A percentile compares a stretch with the other conserved stretches of the same genome.
Conservation (phyloP, 2,329 filamentous ascomycete genomes). For the Talaromyces rugulosus region DNA sequence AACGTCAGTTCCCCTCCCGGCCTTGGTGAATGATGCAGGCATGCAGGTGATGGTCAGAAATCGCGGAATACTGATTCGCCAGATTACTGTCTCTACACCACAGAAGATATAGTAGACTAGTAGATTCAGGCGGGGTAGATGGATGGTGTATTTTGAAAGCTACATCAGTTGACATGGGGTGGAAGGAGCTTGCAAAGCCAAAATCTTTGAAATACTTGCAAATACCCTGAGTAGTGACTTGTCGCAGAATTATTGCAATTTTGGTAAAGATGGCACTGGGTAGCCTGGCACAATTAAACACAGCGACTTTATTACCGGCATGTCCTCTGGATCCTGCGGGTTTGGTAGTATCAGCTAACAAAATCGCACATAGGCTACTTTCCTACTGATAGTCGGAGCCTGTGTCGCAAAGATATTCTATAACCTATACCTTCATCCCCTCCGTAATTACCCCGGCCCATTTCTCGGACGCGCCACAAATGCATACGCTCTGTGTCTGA, state of each 20-base stretch:
- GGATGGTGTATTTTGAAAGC: no score
- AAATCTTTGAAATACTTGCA: no score
- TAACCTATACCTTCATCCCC: constrained; percentile 9
- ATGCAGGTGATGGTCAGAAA: no score
- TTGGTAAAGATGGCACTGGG: background rate
- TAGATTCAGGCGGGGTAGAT: no score
- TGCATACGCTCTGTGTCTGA: background rate
- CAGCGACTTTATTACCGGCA: background rate
- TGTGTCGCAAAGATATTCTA: background rate
- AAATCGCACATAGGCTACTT: background rate
- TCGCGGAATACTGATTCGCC: no score
- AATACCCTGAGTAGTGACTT: no score
- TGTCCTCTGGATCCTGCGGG: background rate
- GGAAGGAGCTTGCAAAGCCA: no score
- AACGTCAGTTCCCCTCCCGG: background rate
- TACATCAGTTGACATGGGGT: no score
- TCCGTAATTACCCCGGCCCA: constrained; percentile 7
- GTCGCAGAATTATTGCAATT: background rate
- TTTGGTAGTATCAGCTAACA: background rate
- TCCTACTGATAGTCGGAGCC: background rate
- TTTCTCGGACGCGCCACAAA: background rate
- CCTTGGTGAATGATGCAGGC: background rate
- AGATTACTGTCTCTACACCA: background rate
- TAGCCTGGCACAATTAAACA: background rate
- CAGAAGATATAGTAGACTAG: no score